These are phyloP conservation scores for Silene coronaria DNA, from an alignment of 179 eudicot species.

Conservation along the genomic window DNA sequence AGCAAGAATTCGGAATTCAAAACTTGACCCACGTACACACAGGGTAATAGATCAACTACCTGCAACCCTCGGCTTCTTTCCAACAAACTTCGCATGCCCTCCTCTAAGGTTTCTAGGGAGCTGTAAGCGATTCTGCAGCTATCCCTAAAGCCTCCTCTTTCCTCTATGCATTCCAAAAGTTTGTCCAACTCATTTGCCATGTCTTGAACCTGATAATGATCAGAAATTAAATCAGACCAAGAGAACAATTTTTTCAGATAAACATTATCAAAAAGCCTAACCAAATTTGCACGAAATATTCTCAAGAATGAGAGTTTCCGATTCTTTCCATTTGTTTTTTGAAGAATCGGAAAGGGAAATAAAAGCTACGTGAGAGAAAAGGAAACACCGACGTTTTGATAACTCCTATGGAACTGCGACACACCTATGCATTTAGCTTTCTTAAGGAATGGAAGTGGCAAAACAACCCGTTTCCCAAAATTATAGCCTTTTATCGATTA, in stretches of 20 bases:
- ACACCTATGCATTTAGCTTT: not conserved
- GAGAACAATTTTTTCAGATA: conserved; percentile 9
- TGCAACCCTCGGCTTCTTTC: conserved; percentile 48
- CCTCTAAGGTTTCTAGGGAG: conserved; percentile 54
- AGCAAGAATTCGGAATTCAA: conserved; percentile 8
- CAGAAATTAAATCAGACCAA: conserved; percentile 11
- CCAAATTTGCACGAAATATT: not conserved
- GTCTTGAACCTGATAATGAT: conserved; percentile 59
- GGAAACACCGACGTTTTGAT: not conserved
- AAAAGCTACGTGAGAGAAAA: not conserved
- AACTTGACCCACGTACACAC: conserved; percentile 9
- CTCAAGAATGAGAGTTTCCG: conserved; percentile 3
- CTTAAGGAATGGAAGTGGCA: not conserved
- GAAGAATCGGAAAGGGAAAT: not conserved
- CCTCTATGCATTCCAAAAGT: conserved; percentile 65
- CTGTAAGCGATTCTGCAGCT: conserved; percentile 45
- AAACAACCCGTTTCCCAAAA: not conserved
- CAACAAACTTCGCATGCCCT: conserved; percentile 41
- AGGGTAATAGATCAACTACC: conserved; percentile 28
- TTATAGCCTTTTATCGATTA: not conserved
- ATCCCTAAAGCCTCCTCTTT: conserved; percentile 62
- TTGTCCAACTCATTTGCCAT: conserved; percentile 69
- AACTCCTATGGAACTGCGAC: not conserved
- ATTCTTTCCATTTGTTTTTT: not conserved
- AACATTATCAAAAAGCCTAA: not conserved